Percentiles rank a stretch among this genome's conserved stretches.
Conservation (phyloP, 2,329 filamentous ascomycete genomes). For the Penicillium sp. region DNA sequence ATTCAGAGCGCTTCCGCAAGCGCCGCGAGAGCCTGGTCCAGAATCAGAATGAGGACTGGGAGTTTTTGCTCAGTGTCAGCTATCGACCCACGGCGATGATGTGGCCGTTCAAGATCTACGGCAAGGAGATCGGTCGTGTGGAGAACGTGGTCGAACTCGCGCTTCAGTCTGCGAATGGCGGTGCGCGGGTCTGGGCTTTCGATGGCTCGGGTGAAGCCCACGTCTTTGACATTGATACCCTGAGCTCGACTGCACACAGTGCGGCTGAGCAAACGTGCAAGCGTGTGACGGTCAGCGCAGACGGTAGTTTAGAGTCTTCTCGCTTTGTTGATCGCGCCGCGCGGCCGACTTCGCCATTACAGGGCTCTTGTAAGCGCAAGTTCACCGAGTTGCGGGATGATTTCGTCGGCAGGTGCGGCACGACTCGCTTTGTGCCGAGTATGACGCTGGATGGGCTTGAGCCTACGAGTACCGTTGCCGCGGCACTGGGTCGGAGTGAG, state of each 20-base stretch:
- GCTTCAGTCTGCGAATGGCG: constrained; percentile 45
- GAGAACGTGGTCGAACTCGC: constrained; percentile 54
- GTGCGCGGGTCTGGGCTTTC: constrained; percentile 58
- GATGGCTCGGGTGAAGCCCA: constrained; percentile 46
- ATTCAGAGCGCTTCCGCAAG: constrained; percentile 29
- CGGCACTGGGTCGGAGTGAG: background rate
- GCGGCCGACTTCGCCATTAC: constrained; percentile 7
- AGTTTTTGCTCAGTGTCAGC: constrained; percentile 40
- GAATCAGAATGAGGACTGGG: constrained; percentile 45
- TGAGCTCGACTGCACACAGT: constrained; percentile 18
- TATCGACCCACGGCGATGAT: constrained; percentile 40
- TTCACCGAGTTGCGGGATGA: constrained; percentile 20
- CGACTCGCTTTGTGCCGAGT: constrained; percentile 14
- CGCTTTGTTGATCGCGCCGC: constrained; percentile 20
- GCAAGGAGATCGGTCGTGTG: constrained; percentile 52
- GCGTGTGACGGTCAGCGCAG: constrained; percentile 25
- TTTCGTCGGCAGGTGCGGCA: constrained; percentile 30
- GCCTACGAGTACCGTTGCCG: constrained; percentile 3
- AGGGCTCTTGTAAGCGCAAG: constrained; percentile 32
- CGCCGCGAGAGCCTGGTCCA: constrained; percentile 35
- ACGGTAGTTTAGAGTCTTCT: constrained; percentile 30
- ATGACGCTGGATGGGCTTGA: constrained; percentile 8
- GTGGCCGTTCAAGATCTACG: constrained; percentile 55
- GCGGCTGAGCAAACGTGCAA: constrained; percentile 26
- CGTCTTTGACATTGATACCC: constrained; percentile 50